These are phyloP conservation scores for Parastagonospora avenae DNA, from an alignment of 2,329 filamentous ascomycete species.

Conservation along the genomic window DNA sequence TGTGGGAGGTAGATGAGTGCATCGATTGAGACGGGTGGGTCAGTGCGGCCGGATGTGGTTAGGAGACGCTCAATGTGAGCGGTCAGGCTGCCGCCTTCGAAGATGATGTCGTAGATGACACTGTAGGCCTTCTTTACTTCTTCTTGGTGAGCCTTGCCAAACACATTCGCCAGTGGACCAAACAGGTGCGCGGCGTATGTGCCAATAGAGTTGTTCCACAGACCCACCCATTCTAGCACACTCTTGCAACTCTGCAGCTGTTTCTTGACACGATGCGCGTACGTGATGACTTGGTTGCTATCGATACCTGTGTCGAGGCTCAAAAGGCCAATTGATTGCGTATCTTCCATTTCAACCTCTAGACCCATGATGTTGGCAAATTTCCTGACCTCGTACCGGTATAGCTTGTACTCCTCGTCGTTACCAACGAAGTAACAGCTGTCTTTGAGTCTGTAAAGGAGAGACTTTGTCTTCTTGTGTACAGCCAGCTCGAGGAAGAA, in stretches of 20 bases:
- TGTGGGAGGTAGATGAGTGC: conserved; percentile 34
- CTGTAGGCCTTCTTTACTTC: conserved; percentile 29
- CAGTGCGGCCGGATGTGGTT: conserved; percentile 3
- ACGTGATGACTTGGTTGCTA: conserved; percentile 13
- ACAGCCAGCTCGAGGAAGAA: conserved; percentile 35
- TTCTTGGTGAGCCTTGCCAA: conserved; percentile 31
- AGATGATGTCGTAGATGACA: conserved; percentile 26
- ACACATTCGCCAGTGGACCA: conserved; percentile 31
- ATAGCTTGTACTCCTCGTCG: conserved; percentile 11
- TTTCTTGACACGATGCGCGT: conserved; percentile 27
- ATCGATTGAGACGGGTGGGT: conserved; percentile 20
- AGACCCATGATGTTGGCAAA: conserved; percentile 29
- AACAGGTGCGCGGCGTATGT: conserved; percentile 33
- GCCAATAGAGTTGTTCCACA: conserved; percentile 34
- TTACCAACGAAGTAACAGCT: conserved; percentile 31
- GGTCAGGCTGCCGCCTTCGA: conserved; percentile 25
- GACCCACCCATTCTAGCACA: conserved; percentile 32
- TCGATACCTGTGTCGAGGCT: conserved; percentile 15
- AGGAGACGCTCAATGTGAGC: conserved; percentile 25
- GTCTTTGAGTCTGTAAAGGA: conserved; percentile 31
- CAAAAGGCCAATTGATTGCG: conserved; percentile 20
- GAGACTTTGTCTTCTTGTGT: conserved; percentile 16
- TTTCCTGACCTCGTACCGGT: conserved; percentile 3
- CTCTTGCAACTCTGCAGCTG: conserved; percentile 22
- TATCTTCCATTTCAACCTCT: conserved; percentile 1